phyloP scores from a whole-genome alignment of 2,329 filamentous ascomycete species.

The Aspergillus quadricinctus region DNA sequence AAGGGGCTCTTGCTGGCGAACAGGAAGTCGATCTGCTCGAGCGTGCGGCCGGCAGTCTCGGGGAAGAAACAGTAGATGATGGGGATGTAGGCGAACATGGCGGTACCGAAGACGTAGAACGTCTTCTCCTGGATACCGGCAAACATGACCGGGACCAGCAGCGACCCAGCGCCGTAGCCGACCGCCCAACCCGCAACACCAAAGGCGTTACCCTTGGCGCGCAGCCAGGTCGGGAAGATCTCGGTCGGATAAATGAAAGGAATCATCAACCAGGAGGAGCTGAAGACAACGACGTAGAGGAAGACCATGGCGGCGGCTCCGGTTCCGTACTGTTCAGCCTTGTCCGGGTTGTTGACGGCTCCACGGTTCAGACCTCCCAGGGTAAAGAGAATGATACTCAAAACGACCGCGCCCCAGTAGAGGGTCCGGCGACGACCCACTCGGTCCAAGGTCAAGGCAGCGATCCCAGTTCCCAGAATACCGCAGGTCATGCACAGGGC shows the following conservation, averaged over 20 bases:
- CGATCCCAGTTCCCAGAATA: constrained; percentile 60
- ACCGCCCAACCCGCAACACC: constrained; percentile 69
- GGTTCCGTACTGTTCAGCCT: constrained; percentile 48
- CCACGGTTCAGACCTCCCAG: constrained; percentile 38
- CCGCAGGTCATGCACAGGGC: constrained; percentile 51
- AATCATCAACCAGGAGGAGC: constrained; percentile 55
- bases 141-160: constrained; percentile 54
- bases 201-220: constrained; percentile 68
- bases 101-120: constrained; percentile 64
- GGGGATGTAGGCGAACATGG: constrained; percentile 58
- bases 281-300: constrained; percentile 58
- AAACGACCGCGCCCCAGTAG: constrained; percentile 60
- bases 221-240: constrained; percentile 63
- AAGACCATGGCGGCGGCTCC: constrained; percentile 65
- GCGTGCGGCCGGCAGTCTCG: constrained; percentile 15
- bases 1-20: constrained; percentile 16
- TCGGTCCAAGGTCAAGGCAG: constrained; percentile 61
- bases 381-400: constrained; percentile 58
- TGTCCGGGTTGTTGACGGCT: constrained; percentile 27
- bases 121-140: constrained; percentile 59
- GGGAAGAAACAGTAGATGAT: constrained; percentile 48
- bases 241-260: constrained; percentile 63
- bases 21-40: constrained; percentile 21
- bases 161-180: constrained; percentile 53
- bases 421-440: constrained; percentile 63